A percentile compares a stretch with the other conserved stretches of the same genome.
Conservation (phyloP, 73 alveolate genomes). For the Paramecium bursaria region DNA sequence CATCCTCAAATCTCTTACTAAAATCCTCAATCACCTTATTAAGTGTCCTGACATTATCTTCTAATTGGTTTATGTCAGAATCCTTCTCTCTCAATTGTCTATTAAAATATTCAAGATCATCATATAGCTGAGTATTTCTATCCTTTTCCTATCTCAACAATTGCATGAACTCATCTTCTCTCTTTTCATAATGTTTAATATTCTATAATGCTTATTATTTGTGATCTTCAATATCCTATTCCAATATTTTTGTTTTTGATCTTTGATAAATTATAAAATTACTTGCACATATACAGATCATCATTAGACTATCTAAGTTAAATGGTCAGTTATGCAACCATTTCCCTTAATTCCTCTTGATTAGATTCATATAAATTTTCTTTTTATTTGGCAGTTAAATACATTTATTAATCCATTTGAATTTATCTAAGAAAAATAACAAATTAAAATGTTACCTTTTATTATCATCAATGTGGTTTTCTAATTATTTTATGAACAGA, state of each 20-base stretch:
- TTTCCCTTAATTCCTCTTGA: slow-evolving; percentile 48
- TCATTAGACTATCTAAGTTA: slow-evolving; percentile 54
- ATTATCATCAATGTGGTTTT: slow-evolving; percentile 45
- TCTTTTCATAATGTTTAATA: slow-evolving; percentile 29
- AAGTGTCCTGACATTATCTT: slow-evolving; percentile 8
- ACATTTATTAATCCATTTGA: background rate
- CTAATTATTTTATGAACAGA: slow-evolving; percentile 11
- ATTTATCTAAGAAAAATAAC: background rate
- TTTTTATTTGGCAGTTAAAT: background rate
- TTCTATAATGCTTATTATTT: slow-evolving; percentile 19
- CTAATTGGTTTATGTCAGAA: background rate
- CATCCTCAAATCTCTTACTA: slow-evolving; percentile 26
- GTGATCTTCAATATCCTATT: slow-evolving; percentile 46
- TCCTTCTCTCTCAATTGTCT: slow-evolving; percentile 30
- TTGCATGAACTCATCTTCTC: slow-evolving; percentile 59
- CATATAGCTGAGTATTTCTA: slow-evolving; percentile 37
- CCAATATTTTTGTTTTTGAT: background rate
- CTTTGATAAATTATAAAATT: background rate
- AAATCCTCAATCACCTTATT: slow-evolving; percentile 43
- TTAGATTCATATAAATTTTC: slow-evolving; percentile 33
- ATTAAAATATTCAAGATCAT: slow-evolving; percentile 33
- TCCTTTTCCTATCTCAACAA: slow-evolving; percentile 38
- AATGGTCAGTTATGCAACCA: slow-evolving; percentile 19
- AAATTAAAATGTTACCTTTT: background rate
- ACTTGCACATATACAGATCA: slow-evolving; percentile 2